These are phyloP conservation scores for Alternaria longipes DNA, from an alignment of 2,329 filamentous ascomycete species.

Conservation along the genomic window DNA sequence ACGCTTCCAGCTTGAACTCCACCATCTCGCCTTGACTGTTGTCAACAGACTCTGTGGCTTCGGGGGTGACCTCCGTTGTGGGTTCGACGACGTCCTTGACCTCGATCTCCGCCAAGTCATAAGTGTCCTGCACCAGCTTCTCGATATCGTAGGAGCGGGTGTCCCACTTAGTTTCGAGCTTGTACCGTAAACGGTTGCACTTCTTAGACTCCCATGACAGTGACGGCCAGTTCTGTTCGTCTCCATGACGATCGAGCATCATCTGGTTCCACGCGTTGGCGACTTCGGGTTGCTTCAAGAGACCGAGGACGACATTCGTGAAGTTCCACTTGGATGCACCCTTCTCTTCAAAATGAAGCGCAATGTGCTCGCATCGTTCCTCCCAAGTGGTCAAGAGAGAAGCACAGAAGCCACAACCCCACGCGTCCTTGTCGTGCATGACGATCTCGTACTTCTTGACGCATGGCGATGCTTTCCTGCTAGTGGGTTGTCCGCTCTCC, in stretches of 20 bases:
- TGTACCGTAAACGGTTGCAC: conserved; percentile 69
- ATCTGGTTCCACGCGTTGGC: conserved; percentile 69
- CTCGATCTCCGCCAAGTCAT: conserved; percentile 59
- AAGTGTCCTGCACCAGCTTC: conserved; percentile 66
- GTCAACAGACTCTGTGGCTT: conserved; percentile 37
- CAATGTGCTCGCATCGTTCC: conserved; percentile 73
- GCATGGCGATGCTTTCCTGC: conserved; percentile 60
- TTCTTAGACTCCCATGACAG: conserved; percentile 71
- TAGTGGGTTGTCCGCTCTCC: conserved; percentile 60
- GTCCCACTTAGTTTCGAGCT: conserved; percentile 71
- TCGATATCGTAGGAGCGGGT: conserved; percentile 63
- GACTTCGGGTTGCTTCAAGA: conserved; percentile 72
- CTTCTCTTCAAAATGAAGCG: conserved; percentile 72
- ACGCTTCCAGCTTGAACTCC: conserved; percentile 48
- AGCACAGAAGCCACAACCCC: conserved; percentile 75
- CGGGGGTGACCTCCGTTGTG: conserved; percentile 34
- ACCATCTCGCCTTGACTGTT: conserved; percentile 43
- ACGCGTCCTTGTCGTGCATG: conserved; percentile 70
- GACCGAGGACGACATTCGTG: conserved; percentile 72
- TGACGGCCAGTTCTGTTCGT: conserved; percentile 58
- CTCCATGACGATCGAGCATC: conserved; percentile 63
- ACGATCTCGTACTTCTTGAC: conserved; percentile 53
- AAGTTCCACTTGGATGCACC: conserved; percentile 72
- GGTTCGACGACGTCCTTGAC: conserved; percentile 38
- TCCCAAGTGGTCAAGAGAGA: conserved; percentile 70